These are phyloP conservation scores for Candida silvicultrix DNA, from an alignment of 805 yeast genomes.

Conservation along the genomic window DNA sequence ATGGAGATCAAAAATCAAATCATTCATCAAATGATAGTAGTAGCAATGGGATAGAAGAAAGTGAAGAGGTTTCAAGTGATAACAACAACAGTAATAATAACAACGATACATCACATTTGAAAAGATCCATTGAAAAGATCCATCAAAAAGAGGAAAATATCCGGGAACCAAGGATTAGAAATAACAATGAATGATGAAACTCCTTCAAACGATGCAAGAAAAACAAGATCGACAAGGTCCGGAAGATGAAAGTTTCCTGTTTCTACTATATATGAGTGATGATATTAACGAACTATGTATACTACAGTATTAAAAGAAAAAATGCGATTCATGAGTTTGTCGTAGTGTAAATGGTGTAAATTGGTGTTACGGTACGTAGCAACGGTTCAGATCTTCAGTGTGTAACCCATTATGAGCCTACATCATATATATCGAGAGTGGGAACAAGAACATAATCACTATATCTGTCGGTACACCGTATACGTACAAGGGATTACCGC, in stretches of 20 bases:
- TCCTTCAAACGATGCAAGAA: not conserved
- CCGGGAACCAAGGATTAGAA: not conserved
- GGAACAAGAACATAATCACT: no score
- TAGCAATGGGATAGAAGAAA: not conserved
- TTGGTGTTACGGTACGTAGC: no score
- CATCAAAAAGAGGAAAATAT: not conserved
- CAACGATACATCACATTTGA: no score
- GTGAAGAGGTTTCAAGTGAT: slow-evolving; percentile 1
- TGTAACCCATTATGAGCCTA: no score
- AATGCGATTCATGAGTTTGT: no score
- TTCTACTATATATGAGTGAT: not conserved
- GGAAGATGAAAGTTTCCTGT: not conserved
- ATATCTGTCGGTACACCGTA: no score
- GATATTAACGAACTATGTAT: not conserved
- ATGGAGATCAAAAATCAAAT: not conserved
- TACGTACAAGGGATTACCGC: no score
- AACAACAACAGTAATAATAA: not conserved
- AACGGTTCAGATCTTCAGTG: no score
- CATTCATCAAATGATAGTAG: not conserved
- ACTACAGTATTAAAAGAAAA: no score
- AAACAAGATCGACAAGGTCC: not conserved
- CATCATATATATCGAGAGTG: no score
- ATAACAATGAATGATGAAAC: not conserved
- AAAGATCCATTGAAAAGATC: not conserved
- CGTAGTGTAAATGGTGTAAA: no score